phyloP scores from a whole-genome alignment of 1,284 basidiomycete species.

The Erythrobasidium hasegawianum region DNA sequence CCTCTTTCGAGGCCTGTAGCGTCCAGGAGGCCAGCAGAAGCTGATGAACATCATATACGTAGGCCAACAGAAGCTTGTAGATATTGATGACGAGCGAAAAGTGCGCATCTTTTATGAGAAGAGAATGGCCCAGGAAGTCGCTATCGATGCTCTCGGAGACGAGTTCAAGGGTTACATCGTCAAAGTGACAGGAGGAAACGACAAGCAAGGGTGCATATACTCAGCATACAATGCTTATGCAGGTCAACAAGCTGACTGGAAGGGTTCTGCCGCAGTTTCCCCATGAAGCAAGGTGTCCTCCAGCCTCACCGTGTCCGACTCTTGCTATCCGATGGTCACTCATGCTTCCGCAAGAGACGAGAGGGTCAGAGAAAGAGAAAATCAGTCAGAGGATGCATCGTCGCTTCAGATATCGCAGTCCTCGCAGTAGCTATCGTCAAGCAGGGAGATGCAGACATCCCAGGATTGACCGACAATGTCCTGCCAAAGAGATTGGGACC shows the following conservation, averaged over 20 bases:
- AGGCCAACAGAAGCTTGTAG: slow-evolving; percentile 19
- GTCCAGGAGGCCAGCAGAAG: slow-evolving; percentile 89
- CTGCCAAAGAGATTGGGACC: slow-evolving; percentile 94
- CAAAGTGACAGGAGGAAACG: slow-evolving; percentile 94
- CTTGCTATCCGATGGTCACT: slow-evolving; percentile 91
- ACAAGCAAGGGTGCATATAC: slow-evolving; percentile 58
- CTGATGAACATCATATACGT: slow-evolving; percentile 72
- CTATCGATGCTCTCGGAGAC: slow-evolving; percentile 84
- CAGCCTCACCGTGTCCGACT: slow-evolving; percentile 90
- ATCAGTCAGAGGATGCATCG: slow-evolving; percentile 93
- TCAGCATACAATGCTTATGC: background rate
- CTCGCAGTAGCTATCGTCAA: slow-evolving; percentile 93
- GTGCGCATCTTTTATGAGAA: slow-evolving; percentile 72
- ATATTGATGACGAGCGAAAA: slow-evolving; percentile 40
- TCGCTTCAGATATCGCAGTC: slow-evolving; percentile 93
- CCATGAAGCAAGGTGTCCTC: slow-evolving; percentile 99
- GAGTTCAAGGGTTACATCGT: slow-evolving; percentile 98
- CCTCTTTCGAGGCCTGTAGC: slow-evolving; percentile 52
- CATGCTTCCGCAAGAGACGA: slow-evolving; percentile 92
- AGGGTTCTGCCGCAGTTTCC: slow-evolving; percentile 62
- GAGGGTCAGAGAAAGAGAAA: slow-evolving; percentile 96
- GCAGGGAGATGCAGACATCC: slow-evolving; percentile 88
- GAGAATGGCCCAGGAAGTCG: slow-evolving; percentile 90
- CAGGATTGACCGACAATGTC: slow-evolving; percentile 86
- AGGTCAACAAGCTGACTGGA: background rate